phyloP scores from a whole-genome alignment of 805 yeast genomes.

The Yarrowia deformans region DNA sequence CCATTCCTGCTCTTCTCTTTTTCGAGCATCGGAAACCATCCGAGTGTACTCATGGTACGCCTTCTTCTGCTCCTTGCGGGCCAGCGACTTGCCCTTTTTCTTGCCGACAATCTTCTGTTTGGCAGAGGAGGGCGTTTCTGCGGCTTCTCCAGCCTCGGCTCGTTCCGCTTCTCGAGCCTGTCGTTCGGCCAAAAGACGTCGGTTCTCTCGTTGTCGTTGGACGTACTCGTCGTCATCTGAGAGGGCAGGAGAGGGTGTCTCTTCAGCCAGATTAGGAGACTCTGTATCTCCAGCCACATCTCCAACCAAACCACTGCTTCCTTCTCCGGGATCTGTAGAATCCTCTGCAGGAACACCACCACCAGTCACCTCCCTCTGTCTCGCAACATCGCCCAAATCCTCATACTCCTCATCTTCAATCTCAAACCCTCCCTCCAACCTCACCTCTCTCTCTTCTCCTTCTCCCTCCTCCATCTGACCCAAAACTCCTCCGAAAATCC shows the following conservation, averaged over 20 bases:
- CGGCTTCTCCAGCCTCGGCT: neutral
- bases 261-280: too few species aligned
- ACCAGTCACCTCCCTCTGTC: too few species aligned
- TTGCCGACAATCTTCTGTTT: slow-evolving; percentile 38
- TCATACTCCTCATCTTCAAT: slow-evolving; percentile 33
- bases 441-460: neutral
- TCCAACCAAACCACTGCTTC: neutral
- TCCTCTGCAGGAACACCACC: too few species aligned
- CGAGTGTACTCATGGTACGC: slow-evolving; percentile 39
- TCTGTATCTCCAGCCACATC: neutral
- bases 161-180: slow-evolving; percentile 24
- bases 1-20: slow-evolving; percentile 36
- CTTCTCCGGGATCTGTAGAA: neutral
- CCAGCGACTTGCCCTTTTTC: slow-evolving; percentile 38
- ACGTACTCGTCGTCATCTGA: slow-evolving; percentile 19
- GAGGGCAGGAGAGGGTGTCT: too few species aligned
- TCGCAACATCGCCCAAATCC: slow-evolving; percentile 13
- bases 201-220: slow-evolving; percentile 8
- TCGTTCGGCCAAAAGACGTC: slow-evolving; percentile 16
- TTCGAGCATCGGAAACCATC: slow-evolving; percentile 19
- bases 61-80: slow-evolving; percentile 35
- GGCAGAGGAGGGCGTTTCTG: neutral
- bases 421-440: slow-evolving; percentile 26
- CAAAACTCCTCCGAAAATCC: slow-evolving; percentile 13
- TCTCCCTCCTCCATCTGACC: slow-evolving; percentile 23